phyloP scores from a whole-genome alignment of 768 basidiomycete species.

The Lentinula boryana region DNA sequence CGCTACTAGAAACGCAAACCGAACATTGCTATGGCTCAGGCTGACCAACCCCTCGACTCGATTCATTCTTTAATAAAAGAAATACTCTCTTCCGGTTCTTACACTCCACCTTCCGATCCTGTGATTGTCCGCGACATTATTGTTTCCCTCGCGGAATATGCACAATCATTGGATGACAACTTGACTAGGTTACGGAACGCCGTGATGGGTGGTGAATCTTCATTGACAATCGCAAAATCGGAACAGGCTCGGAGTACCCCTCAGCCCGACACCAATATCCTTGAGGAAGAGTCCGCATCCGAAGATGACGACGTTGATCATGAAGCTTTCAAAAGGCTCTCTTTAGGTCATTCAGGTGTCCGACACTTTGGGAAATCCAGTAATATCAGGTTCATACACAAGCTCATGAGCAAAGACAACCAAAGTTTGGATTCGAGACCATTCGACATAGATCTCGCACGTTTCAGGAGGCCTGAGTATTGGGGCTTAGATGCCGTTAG shows the following conservation, averaged over 20 bases:
- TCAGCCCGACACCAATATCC: not conserved
- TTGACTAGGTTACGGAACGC: not conserved
- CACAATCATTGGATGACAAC: not conserved
- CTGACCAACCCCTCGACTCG: too few species aligned
- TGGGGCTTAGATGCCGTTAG: not conserved
- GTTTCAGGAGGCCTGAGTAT: not conserved
- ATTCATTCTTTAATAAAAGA: not conserved
- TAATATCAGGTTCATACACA: not conserved
- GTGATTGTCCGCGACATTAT: not conserved
- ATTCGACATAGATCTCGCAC: not conserved
- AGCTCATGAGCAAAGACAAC: not conserved
- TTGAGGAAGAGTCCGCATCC: not conserved
- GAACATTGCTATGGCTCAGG: not conserved
- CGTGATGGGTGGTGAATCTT: not conserved
- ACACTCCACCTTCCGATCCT: not conserved
- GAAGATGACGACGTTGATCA: not conserved
- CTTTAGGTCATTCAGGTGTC: not conserved
- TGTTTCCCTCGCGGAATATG: not conserved
- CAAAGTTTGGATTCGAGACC: not conserved
- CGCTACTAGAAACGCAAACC: not conserved
- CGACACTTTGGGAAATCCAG: slow-evolving; percentile 4
- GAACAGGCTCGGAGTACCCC: not conserved
- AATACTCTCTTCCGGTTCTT: not conserved
- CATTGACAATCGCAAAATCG: not conserved
- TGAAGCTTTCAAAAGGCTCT: not conserved